Evolutionary conservation across 176 grass and related monocot genomes (phyloP), one percentile per base, ranked within the genome.

Genomic region (Miscanthus lutarioriparius): DNA sequence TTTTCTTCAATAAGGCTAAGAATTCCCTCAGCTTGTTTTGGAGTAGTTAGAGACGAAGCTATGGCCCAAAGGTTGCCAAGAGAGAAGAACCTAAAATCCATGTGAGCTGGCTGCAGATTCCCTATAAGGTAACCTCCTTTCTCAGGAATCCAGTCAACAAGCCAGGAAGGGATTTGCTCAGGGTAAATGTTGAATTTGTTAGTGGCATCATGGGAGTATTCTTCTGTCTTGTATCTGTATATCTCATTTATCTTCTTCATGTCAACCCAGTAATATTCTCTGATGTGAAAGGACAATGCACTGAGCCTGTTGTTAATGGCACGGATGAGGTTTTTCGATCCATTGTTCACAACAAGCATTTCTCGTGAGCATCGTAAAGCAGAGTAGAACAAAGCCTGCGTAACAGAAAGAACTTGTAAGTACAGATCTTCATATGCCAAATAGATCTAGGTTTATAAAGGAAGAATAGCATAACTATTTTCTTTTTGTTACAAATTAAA

Each of bases 171-270:
- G 56, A 95, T 95, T 86, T 95, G 93, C 64, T 95, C 90, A 13
- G 93, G 93, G 70, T 95, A 95, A 76, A 95, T 95, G 80, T 95
- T 95, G 67, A 95, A 95, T 85, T 95, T 95, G 88, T 95, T 95
- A 47, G 90, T 92, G 56, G 93, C 93, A 15, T 95, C 93, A 77
- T 92, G 90, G 8, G 93, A 95, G 81, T 95, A 95, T 84, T 95
- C 93, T 88, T 95, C 93, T 74, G 93, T 95, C 62, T 95, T 95
- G 67, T 95, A 95, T 80, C 93, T 81, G 72, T 95, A 95, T 80
- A 95, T 95, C 79, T 95, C 93, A 74, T 95, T 95, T 85, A 95
- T 90, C 80, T 95, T 95, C 49, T 88, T 92, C 93, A 95, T 95
- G 70, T 95, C 90, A 13, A 92, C 93, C 93, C 93, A 95, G 54